A percentile compares a stretch with the other conserved stretches of the same genome.
Evolutionary conservation across 768 basidiomycete species (phyloP).

Genomic region (Sistotremastrum suecicum): DNA sequence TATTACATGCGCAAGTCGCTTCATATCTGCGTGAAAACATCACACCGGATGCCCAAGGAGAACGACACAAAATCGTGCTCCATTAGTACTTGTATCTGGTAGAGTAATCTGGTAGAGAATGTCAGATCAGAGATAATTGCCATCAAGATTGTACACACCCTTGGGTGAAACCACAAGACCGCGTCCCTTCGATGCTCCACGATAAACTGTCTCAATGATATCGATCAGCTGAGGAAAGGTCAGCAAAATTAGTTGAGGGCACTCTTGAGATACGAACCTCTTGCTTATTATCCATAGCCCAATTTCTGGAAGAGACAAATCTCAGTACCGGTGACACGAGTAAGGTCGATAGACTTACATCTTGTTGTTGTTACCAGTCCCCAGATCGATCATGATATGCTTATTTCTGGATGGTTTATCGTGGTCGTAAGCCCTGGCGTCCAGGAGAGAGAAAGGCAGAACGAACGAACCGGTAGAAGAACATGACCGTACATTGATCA

Average conservation of each 20-base stretch:
- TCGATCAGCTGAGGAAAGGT: slow-evolving; percentile 65
- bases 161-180: slow-evolving; percentile 96
- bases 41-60: too few relatives aligned
- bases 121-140: neutral
- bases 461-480: slow-evolving; percentile 78
- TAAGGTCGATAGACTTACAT: slow-evolving; percentile 45
- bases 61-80: too few relatives aligned
- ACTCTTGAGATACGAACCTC: slow-evolving; percentile 40
- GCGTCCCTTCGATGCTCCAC: slow-evolving; percentile 93
- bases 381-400: slow-evolving; percentile 99
- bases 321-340: neutral
- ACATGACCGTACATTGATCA: slow-evolving; percentile 95
- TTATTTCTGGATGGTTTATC: slow-evolving; percentile 53
- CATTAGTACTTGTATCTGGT: slow-evolving; percentile 63
- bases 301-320: slow-evolving; percentile 48
- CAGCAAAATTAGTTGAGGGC: neutral
- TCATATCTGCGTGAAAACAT: too few relatives aligned
- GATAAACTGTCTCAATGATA: slow-evolving; percentile 95
- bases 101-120: slow-evolving; percentile 47
- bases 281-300: slow-evolving; percentile 98
- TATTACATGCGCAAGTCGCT: too few relatives aligned
- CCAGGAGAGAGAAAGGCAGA: neutral
- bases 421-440: slow-evolving; percentile 1
- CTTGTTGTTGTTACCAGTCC: slow-evolving; percentile 99
- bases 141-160: slow-evolving; percentile 33